Evolutionary conservation across 768 basidiomycete species (phyloP), one percentile per base, ranked within the genome.

Genomic region (Tephrocybe sp.): DNA sequence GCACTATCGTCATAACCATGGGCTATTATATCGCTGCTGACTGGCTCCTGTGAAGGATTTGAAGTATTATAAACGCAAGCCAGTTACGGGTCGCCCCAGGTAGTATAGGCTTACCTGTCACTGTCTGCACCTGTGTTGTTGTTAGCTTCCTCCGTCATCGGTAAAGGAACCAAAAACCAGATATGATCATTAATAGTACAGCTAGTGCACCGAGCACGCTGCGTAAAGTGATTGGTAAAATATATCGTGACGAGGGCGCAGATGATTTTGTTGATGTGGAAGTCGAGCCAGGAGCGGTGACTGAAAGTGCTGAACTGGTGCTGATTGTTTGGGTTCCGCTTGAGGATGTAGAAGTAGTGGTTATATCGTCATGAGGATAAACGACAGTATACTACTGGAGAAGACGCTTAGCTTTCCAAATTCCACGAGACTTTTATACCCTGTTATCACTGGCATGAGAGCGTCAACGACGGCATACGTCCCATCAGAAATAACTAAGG

Each of bases 381-480:
- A 60, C 46, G 14, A 48, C 52, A 19, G 62, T 66, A 43, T 62
- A 68, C n/a, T n/a, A 40, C 67, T 68, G 26, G 6, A 33, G 31
- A 4, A 40, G 14, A 39, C 17, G 43, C 17, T 40, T 16, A 41
- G 10, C n/a, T n/a, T n/a, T n/a, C n/a, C n/a, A n/a, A 46, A 40
- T 10, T 17, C 13, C 45, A 22, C 26, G 33, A 55, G 48, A 39
- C 26, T 49, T 22, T 14, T 45, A 42, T 30, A 22, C 31, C 13
- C 4, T 36, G 17, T 34, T 11, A 31, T 3, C 22, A 64, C 68
- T 55, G 49, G 73, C 74, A 73, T 66, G 30, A 76, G 49, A 7
- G 65, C 67, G 59, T 76, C 74, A 4, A 76, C 68, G 16, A 74
- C 58, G 14, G 62, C 70, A 48, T 63, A 73, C 13, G 63, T 55